Evolutionary conservation across 2,329 filamentous ascomycete genomes (phyloP).

Genomic region (Apiospora aurea): DNA sequence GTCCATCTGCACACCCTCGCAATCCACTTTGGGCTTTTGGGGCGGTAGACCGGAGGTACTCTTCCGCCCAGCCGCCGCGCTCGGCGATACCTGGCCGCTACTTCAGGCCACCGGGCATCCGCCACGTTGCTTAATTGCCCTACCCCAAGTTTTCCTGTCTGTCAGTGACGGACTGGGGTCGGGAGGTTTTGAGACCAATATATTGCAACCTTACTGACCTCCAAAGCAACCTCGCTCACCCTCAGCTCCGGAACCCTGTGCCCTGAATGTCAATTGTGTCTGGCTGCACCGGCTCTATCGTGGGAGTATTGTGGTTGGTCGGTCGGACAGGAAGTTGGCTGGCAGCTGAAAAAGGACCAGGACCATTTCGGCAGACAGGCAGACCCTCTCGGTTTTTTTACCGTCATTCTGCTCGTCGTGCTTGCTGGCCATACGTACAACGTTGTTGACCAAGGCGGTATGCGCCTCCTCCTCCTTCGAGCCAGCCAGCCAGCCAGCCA

Average conservation of each 20-base stretch:
- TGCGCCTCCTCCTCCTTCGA: neutral
- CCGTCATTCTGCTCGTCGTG: neutral
- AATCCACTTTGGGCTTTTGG: neutral
- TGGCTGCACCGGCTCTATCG: neutral
- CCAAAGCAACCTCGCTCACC: neutral
- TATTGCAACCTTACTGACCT: neutral
- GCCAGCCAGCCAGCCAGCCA: conserved; percentile 13
- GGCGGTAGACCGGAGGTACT: neutral
- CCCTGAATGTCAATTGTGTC: neutral
- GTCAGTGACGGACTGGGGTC: neutral
- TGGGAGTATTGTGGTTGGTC: neutral
- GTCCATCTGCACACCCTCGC: neutral
- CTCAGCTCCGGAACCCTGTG: neutral
- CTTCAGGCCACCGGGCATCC: conserved; percentile 9
- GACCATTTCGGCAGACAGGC: neutral
- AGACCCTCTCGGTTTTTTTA: neutral
- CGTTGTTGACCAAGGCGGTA: neutral
- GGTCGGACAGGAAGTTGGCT: neutral
- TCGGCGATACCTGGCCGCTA: neutral
- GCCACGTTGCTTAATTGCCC: conserved; percentile 20
- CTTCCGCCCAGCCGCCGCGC: neutral
- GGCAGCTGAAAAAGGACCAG: neutral
- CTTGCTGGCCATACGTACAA: neutral
- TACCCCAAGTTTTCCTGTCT: neutral
- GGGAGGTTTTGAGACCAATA: neutral